phyloP scores from a whole-genome alignment of 371 early-diverging fungal genomes.

The Rhizopus arrhizus region DNA sequence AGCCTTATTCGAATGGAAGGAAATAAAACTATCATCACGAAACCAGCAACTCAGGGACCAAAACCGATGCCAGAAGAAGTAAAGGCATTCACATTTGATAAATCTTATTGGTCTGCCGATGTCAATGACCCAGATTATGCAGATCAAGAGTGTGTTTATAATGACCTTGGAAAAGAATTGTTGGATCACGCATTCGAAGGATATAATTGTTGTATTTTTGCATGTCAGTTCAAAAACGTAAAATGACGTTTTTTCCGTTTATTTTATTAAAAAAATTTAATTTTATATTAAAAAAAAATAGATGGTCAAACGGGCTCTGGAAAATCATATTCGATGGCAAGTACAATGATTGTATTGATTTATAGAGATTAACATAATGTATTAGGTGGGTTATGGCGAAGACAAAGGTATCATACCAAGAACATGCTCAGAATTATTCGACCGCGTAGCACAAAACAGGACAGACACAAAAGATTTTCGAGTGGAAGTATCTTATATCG shows the following conservation, averaged over 20 bases:
- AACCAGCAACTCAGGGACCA: conserved; percentile 47
- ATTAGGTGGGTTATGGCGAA: conserved; percentile 68
- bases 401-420: conserved; percentile 86
- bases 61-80: conserved; percentile 47
- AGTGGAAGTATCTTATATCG: conserved; percentile 87
- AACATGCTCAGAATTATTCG: conserved; percentile 79
- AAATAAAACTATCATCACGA: conserved; percentile 67
- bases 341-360: neutral
- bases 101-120: conserved; percentile 83
- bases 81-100: conserved; percentile 82
- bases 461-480: conserved; percentile 57
- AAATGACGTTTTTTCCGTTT: neutral
- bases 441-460: conserved; percentile 57
- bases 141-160: conserved; percentile 76
- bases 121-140: conserved; percentile 66
- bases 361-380: neutral
- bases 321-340: conserved; percentile 79
- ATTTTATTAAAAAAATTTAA: neutral
- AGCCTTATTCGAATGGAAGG: conserved; percentile 71
- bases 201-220: conserved; percentile 89
- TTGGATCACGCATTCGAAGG: conserved; percentile 87
- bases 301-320: conserved; percentile 90
- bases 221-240: conserved; percentile 55
- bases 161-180: conserved; percentile 74
- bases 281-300: conserved; percentile 19